Evolutionary conservation across 2,329 filamentous ascomycete species (phyloP).

Genomic region (Fusarium brevicatenulatum): DNA sequence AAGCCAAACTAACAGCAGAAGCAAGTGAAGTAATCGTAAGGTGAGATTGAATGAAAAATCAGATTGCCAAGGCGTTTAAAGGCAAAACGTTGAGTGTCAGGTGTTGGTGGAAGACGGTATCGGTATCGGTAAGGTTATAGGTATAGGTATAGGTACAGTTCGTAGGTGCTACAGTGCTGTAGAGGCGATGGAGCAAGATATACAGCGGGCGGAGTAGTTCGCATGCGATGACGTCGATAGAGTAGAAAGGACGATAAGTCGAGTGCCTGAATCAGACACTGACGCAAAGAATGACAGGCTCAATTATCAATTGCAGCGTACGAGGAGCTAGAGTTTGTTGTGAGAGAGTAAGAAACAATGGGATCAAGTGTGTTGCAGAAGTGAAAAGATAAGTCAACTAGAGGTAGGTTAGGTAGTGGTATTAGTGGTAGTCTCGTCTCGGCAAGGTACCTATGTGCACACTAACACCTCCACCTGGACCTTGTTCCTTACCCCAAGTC

Average conservation of each 20-base stretch:
- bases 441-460: slow-evolving; percentile 3
- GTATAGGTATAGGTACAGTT: slow-evolving; percentile 6
- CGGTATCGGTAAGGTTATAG: slow-evolving; percentile 14
- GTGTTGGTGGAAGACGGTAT: slow-evolving; percentile 30
- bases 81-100: slow-evolving; percentile 35
- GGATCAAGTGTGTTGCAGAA: slow-evolving; percentile 24
- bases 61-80: slow-evolving; percentile 40
- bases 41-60: slow-evolving; percentile 25
- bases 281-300: slow-evolving; percentile 8
- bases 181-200: neutral
- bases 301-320: slow-evolving; percentile 18
- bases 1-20: slow-evolving; percentile 29
- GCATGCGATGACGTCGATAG: slow-evolving; percentile 35
- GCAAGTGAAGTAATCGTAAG: slow-evolving; percentile 14
- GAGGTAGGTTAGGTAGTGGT: neutral
- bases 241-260: neutral
- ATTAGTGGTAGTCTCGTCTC: neutral
- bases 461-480: slow-evolving; percentile 24
- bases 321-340: slow-evolving; percentile 31
- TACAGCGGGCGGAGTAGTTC: slow-evolving; percentile 17
- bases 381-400: slow-evolving; percentile 15
- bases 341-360: slow-evolving; percentile 27
- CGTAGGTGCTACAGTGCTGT: slow-evolving; percentile 2
- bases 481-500: slow-evolving; percentile 15
- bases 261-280: slow-evolving; percentile 8